Evolutionary conservation across 331 rosid species (phyloP), one percentile per base, ranked within the genome.

Genomic region (Acacia pycnantha): DNA sequence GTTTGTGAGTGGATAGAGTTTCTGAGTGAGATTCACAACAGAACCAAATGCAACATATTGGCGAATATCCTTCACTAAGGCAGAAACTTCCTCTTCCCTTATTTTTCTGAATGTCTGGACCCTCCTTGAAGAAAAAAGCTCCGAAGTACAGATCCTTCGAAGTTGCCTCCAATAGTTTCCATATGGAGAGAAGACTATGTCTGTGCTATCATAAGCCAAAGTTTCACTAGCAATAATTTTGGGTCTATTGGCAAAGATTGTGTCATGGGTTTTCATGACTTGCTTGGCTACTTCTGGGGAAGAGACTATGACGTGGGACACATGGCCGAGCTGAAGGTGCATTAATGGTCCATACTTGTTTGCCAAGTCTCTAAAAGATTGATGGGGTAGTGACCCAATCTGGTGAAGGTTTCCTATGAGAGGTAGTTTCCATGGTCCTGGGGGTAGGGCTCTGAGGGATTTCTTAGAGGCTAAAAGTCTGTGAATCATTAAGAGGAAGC

Each of bases 361-460:
- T 62, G 69, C 69, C 2, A 62, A 19, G 40, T 27, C 21, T 27
- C 40, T 62, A 0, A 62, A 8, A 27, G 69, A 27, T 29, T 8
- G 43, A 16, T 65, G 70, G 4, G 85, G 90, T 2, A 72, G 16
- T 33, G 85, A 24, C 21, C 84, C 80, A 27, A 62, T 4, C 1
- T 27, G 40, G 35, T 84, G 92, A 56, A 84, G 40, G 88, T 87
- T 89, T 6, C 90, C 90, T 22, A 86, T 81, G 13, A 89, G 4
- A 19, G 90, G 89, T 2, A 86, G 71, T 73, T 86, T 62, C 72
- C 21, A 12, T 27, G 40, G 69, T 29, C 69, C 69, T 27, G 40
- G 40, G 21, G 69, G 69, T 62, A 62, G 8, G 40, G 69, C 6
- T 62, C 27, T 62, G 10, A 4, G 10, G 10, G 69, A 27, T 62